A percentile compares a stretch with the other conserved stretches of the same genome.
phyloP scores from a whole-genome alignment of 306 rosid genomes.

The Ormosia emarginata region DNA sequence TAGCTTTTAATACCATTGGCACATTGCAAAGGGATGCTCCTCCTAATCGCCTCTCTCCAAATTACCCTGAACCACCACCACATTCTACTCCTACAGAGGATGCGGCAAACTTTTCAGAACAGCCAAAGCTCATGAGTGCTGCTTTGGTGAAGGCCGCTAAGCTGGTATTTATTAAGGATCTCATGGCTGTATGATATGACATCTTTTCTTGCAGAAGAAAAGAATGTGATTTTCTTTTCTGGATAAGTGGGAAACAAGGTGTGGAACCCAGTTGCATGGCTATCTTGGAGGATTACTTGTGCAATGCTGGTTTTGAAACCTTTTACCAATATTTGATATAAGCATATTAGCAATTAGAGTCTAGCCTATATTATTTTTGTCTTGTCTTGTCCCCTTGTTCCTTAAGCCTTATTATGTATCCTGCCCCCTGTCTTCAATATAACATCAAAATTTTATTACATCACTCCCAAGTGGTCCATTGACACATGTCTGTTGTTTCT shows the following conservation, averaged over 20 bases:
- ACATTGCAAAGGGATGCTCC: conserved; percentile 88
- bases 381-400: background rate
- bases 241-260: background rate
- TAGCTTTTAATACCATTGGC: conserved; percentile 78
- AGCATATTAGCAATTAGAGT: background rate
- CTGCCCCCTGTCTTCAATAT: background rate
- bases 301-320: background rate
- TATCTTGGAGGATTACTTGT: background rate
- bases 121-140: conserved; percentile 74
- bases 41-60: conserved; percentile 69
- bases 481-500: conserved; percentile 8
- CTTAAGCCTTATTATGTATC: background rate
- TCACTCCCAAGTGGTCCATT: background rate
- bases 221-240: background rate
- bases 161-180: conserved; percentile 45
- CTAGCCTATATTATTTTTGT: background rate
- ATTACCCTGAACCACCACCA: conserved; percentile 84
- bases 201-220: background rate
- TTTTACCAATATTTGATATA: background rate
- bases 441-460: background rate
- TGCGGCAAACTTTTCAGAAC: conserved; percentile 49
- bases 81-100: conserved; percentile 50
- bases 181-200: background rate
- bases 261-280: background rate
- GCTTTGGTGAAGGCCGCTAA: conserved; percentile 79